These are phyloP conservation scores for Kwoniella pini DNA, from an alignment of 768 basidiomycete species.

Conservation along the genomic window DNA sequence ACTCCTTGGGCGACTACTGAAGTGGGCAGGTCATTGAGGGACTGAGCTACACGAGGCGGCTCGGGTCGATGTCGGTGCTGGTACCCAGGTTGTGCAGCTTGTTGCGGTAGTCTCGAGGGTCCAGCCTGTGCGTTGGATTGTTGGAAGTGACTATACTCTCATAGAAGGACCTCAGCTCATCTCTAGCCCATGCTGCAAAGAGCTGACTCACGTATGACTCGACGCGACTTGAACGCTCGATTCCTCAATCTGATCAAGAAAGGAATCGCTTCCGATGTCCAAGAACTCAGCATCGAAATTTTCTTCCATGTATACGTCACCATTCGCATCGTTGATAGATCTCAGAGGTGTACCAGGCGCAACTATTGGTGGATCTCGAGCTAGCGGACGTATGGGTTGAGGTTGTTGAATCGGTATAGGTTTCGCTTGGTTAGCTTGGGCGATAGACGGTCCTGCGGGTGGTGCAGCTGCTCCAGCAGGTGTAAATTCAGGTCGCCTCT, in stretches of 20 bases:
- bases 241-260: constrained; percentile 21
- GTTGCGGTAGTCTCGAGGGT: constrained; percentile 9
- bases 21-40: background rate
- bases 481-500: constrained; percentile 49
- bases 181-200: background rate
- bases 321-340: constrained; percentile 28
- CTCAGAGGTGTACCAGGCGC: constrained; percentile 35
- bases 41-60: constrained; percentile 6
- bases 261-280: constrained; percentile 24
- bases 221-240: background rate
- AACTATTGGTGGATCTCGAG: background rate
- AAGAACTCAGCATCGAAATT: constrained; percentile 43
- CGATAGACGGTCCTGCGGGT: constrained; percentile 7
- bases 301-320: constrained; percentile 35
- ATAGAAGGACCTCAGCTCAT: background rate
- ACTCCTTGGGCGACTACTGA: background rate
- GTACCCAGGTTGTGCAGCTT: constrained; percentile 17
- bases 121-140: constrained; percentile 5
- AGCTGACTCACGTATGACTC: constrained; percentile 10
- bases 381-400: constrained; percentile 9
- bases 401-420: background rate
- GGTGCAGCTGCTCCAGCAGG: constrained; percentile 29
- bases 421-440: background rate
- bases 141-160: background rate
- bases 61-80: constrained; percentile 47